Conservation (phyloP, 2,329 filamentous ascomycete genomes). For the Dothideomycetes sp. region DNA sequence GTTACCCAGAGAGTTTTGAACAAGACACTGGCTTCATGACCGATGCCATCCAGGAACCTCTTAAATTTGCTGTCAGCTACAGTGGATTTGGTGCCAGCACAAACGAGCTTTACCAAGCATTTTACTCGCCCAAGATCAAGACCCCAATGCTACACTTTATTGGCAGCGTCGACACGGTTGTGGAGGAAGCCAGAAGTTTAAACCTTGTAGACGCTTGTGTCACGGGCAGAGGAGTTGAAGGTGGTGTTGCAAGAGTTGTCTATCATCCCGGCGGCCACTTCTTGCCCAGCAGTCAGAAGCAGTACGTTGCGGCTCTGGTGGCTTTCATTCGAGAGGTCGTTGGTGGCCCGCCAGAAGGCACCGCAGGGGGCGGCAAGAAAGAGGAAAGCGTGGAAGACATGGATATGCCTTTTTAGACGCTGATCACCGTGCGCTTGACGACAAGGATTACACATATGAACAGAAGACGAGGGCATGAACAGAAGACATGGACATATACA, state of each 20-base stretch:
- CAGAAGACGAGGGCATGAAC: too few species aligned
- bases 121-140: constrained; percentile 64
- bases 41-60: constrained; percentile 39
- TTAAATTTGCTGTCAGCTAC: constrained; percentile 68
- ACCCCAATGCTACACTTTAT: constrained; percentile 77
- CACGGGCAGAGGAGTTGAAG: constrained; percentile 33
- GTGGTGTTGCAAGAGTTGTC: constrained; percentile 38
- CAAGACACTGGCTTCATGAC: constrained; percentile 26
- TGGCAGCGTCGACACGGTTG: constrained; percentile 77
- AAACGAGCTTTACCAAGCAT: constrained; percentile 52
- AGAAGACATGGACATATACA: too few species aligned
- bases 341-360: constrained; percentile 28
- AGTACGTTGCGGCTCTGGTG: constrained; percentile 67
- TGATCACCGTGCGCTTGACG: background rate
- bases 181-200: constrained; percentile 65
- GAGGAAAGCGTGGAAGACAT: constrained; percentile 57
- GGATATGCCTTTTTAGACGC: constrained; percentile 55
- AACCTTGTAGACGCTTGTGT: constrained; percentile 58
- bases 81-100: constrained; percentile 63
- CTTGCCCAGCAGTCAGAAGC: constrained; percentile 66
- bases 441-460: background rate
- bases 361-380: constrained; percentile 27
- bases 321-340: constrained; percentile 56
- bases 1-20: constrained; percentile 44
- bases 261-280: constrained; percentile 87